A percentile compares a stretch with the other conserved stretches of the same genome.
Conservation (phyloP, 176 grass and related monocot species). For the Phoenix roebelenii region DNA sequence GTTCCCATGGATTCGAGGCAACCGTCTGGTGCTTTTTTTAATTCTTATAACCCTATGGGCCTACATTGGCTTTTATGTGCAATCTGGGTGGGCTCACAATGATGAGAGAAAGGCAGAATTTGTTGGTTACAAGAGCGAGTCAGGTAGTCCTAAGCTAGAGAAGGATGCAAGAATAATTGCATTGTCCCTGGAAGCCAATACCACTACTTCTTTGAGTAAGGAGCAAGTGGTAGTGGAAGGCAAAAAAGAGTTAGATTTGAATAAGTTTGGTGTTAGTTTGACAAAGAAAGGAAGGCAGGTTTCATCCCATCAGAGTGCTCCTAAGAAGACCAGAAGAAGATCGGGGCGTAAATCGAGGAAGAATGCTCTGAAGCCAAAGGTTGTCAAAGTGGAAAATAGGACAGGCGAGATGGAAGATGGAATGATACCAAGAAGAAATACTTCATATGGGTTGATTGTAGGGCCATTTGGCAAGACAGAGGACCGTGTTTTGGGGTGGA, state of each 20-base stretch:
- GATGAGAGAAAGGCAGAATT: constrained; percentile 12
- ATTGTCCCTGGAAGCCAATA: constrained; percentile 11
- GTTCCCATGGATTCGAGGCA: constrained; percentile 22
- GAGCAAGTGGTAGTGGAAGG: constrained; percentile 3
- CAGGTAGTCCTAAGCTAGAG: constrained; percentile 11
- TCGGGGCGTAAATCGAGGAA: constrained; percentile 7
- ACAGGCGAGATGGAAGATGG: constrained; percentile 30
- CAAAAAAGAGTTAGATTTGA: constrained; percentile 19
- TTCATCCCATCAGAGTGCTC: constrained; percentile 3
- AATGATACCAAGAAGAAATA: constrained; percentile 34
- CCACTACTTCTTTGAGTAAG: constrained; percentile 9
- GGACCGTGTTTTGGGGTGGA: constrained; percentile 31
- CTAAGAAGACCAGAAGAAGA: constrained; percentile 12
- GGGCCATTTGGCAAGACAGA: constrained; percentile 42
- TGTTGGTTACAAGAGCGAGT: constrained; percentile 13
- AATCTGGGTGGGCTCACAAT: constrained; percentile 44
- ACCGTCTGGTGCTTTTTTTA: constrained; percentile 27
- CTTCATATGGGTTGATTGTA: constrained; percentile 40
- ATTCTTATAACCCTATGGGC: constrained; percentile 37
- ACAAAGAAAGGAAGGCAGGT: constrained; percentile 5
- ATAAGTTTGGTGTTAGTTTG: constrained; percentile 9
- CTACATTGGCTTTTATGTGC: constrained; percentile 45
- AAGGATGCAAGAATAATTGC: constrained; percentile 6
- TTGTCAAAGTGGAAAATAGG: constrained; percentile 4
- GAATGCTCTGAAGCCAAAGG: constrained; percentile 1